A percentile compares a stretch with the other conserved stretches of the same genome.
phyloP scores from a whole-genome alignment of 805 yeast species.

The Pichia paraexigua region DNA sequence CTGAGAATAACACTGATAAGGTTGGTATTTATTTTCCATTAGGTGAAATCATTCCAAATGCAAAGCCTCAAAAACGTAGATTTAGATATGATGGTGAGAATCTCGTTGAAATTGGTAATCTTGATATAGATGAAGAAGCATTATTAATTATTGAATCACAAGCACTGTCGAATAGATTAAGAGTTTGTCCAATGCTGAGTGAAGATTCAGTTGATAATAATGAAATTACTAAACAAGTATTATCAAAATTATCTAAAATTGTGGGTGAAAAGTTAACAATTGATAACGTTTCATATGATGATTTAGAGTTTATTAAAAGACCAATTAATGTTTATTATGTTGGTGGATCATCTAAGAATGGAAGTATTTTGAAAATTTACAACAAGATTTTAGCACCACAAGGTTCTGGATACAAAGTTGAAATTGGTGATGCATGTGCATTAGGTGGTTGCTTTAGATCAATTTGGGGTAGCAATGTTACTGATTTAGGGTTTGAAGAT shows the following conservation, averaged over 20 bases:
- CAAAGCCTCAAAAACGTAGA: constrained; percentile 53
- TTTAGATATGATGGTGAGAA: constrained; percentile 31
- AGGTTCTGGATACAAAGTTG: constrained; percentile 60
- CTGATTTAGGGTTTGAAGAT: constrained; percentile 30
- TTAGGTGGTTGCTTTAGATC: constrained; percentile 87
- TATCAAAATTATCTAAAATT: not conserved
- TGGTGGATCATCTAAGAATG: constrained; percentile 79
- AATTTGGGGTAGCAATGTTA: constrained; percentile 45
- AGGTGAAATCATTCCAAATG: constrained; percentile 88
- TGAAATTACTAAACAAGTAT: not conserved
- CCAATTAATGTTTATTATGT: constrained; percentile 75
- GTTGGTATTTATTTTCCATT: constrained; percentile 80
- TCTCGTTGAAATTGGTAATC: constrained; percentile 23
- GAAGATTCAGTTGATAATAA: constrained; percentile 5
- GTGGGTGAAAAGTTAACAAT: constrained; percentile 17
- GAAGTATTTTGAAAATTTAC: constrained; percentile 58
- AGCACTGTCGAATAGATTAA: constrained; percentile 72
- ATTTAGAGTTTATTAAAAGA: constrained; percentile 36
- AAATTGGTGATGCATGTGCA: constrained; percentile 86
- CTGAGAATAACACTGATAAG: not conserved
- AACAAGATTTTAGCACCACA: constrained; percentile 62
- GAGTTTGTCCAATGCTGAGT: constrained; percentile 67
- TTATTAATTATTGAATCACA: constrained; percentile 78
- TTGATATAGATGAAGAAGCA: constrained; percentile 55
- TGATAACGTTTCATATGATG: constrained; percentile 42